phyloP scores from a whole-genome alignment of 345 rosid genomes.

The Alliaria petiolata region DNA sequence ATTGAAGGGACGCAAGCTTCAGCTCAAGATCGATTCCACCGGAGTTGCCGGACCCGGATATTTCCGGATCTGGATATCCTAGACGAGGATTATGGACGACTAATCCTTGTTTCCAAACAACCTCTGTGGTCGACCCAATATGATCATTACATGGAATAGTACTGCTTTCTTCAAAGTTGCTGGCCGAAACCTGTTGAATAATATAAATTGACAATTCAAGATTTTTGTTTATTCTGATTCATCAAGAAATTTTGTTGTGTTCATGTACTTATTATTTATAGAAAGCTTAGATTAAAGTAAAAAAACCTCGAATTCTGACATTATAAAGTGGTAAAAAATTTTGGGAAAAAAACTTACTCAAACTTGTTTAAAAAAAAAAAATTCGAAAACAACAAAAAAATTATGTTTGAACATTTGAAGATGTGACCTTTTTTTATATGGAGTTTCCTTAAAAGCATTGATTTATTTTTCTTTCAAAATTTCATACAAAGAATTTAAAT shows the following conservation, averaged over 20 bases:
- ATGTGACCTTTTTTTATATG: slow-evolving; percentile 10
- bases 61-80: background rate
- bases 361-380: too few relatives aligned
- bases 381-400: background rate
- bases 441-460: background rate
- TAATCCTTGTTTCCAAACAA: slow-evolving; percentile 26
- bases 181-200: slow-evolving; percentile 29
- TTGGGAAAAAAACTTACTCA: too few relatives aligned
- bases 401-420: background rate
- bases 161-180: slow-evolving; percentile 17
- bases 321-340: too few relatives aligned
- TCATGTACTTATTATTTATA: background rate
- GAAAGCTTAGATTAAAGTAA: background rate
- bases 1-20: slow-evolving; percentile 27
- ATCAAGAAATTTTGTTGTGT: background rate
- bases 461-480: too few relatives aligned
- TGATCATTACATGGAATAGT: slow-evolving; percentile 4
- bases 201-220: background rate
- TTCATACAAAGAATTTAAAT: background rate
- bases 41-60: slow-evolving; percentile 10
- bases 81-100: background rate
- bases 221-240: background rate
- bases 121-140: slow-evolving; percentile 7
- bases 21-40: slow-evolving; percentile 33
- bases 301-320: background rate